Percentiles rank a stretch among this genome's conserved stretches.
Conservation (phyloP, 441 rosid species). For the Erodium moschatum region DNA sequence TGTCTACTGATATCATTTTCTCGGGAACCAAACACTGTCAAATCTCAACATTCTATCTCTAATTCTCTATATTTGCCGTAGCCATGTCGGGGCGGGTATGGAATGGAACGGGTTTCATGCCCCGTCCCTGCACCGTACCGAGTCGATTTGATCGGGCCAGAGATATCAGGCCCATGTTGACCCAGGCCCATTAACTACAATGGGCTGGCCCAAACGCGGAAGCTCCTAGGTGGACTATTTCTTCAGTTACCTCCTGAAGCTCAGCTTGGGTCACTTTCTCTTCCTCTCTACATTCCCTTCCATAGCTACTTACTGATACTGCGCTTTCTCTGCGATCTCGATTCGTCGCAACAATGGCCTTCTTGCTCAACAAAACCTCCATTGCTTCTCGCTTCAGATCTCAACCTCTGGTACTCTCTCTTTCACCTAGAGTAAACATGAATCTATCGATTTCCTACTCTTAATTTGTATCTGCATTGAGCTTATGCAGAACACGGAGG, state of each 20-base stretch:
- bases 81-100: too few relatives aligned
- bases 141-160: too few relatives aligned
- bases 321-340: background rate
- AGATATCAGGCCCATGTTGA: too few relatives aligned
- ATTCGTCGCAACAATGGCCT: conserved; percentile 43
- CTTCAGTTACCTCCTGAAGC: background rate
- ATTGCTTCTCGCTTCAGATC: conserved; percentile 54
- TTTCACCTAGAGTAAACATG: background rate
- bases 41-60: too few relatives aligned
- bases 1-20: too few relatives aligned
- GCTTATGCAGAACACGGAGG: conserved; percentile 32
- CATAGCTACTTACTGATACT: background rate
- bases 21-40: too few relatives aligned
- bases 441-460: conserved; percentile 7
- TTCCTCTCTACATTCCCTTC: background rate
- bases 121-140: too few relatives aligned
- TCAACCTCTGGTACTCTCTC: conserved; percentile 36
- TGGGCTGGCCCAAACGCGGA: background rate
- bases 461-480: conserved; percentile 7
- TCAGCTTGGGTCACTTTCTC: background rate
- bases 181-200: background rate
- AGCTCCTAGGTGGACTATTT: background rate
- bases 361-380: conserved; percentile 36
- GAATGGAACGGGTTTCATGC: too few relatives aligned
- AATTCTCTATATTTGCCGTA: too few relatives aligned